phyloP scores from a whole-genome alignment of 768 basidiomycete genomes.

The Russula sp. region DNA sequence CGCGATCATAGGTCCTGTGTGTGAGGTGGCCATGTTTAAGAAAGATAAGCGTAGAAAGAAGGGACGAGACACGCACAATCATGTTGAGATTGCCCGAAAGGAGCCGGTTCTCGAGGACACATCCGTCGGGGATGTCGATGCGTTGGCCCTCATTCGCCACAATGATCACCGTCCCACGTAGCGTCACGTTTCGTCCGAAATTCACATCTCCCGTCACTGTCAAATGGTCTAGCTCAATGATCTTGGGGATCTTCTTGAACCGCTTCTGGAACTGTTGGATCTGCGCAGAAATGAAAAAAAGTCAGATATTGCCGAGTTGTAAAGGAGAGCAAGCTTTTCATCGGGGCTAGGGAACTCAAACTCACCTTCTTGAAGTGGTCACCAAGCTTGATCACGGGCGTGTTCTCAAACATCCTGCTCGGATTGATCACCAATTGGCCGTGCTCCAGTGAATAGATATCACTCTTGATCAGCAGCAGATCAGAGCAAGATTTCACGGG shows the following conservation, averaged over 20 bases:
- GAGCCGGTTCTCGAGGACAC: conserved; percentile 55
- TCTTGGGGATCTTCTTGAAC: conserved; percentile 72
- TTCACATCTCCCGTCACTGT: conserved; percentile 68
- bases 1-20: conserved; percentile 21
- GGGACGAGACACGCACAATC: conserved; percentile 47
- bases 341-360: conserved; percentile 30
- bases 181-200: conserved; percentile 62
- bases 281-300: conserved; percentile 25
- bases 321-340: background rate
- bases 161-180: conserved; percentile 65
- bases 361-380: conserved; percentile 72
- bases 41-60: background rate
- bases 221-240: conserved; percentile 71
- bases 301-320: background rate
- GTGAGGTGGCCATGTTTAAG: background rate
- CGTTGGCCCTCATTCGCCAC: conserved; percentile 57
- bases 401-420: conserved; percentile 55
- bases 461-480: conserved; percentile 62
- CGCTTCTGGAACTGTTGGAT: conserved; percentile 67
- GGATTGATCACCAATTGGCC: conserved; percentile 64
- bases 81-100: conserved; percentile 74
- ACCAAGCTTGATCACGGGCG: conserved; percentile 74
- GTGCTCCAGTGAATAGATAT: conserved; percentile 68
- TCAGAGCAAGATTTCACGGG: conserved; percentile 64
- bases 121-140: conserved; percentile 59